These are phyloP conservation scores for Pleochaeta shiraiana DNA, from an alignment of 2,329 filamentous ascomycete species.

Conservation along the genomic window DNA sequence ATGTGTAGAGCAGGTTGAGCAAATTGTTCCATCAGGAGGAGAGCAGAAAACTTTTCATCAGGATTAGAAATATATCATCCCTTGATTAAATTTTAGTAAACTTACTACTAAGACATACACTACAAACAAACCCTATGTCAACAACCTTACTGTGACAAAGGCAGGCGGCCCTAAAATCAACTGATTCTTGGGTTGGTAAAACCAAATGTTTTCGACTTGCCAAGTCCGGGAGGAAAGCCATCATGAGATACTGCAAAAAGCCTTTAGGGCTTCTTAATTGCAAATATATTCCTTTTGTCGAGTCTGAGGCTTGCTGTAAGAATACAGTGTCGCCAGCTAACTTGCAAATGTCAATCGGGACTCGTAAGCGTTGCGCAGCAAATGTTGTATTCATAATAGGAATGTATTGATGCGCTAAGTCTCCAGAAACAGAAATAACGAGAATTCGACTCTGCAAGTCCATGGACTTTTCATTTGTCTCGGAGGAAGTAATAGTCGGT, in stretches of 20 bases:
- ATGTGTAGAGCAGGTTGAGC: conserved; percentile 64
- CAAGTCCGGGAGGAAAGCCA: conserved; percentile 65
- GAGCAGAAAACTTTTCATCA: conserved; percentile 43
- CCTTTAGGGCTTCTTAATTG: conserved; percentile 40
- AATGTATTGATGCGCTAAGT: conserved; percentile 79
- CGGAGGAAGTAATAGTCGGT: conserved; percentile 9
- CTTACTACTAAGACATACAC: conserved; percentile 72
- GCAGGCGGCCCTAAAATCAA: conserved; percentile 95
- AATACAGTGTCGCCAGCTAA: conserved; percentile 75
- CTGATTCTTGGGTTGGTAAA: conserved; percentile 58
- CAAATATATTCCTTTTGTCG: conserved; percentile 49
- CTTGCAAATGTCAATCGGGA: conserved; percentile 83
- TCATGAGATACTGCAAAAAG: conserved; percentile 82
- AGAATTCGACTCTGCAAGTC: conserved; percentile 64
- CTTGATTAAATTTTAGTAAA: conserved; percentile 6
- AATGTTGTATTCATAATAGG: conserved; percentile 98
- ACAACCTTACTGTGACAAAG: conserved; percentile 90
- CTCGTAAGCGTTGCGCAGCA: conserved; percentile 67
- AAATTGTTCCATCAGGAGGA: conserved; percentile 39
- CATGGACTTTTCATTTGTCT: conserved; percentile 17
- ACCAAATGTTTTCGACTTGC: conserved; percentile 42
- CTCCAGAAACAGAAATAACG: conserved; percentile 69
- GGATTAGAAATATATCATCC: conserved; percentile 7
- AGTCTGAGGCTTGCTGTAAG: conserved; percentile 71
- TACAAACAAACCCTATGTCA: conserved; percentile 87